Percentiles rank a stretch among this genome's conserved stretches.
These are phyloP conservation scores for Phoenix roebelenii DNA, from an alignment of 176 grass and related monocot species.

Conservation along the genomic window DNA sequence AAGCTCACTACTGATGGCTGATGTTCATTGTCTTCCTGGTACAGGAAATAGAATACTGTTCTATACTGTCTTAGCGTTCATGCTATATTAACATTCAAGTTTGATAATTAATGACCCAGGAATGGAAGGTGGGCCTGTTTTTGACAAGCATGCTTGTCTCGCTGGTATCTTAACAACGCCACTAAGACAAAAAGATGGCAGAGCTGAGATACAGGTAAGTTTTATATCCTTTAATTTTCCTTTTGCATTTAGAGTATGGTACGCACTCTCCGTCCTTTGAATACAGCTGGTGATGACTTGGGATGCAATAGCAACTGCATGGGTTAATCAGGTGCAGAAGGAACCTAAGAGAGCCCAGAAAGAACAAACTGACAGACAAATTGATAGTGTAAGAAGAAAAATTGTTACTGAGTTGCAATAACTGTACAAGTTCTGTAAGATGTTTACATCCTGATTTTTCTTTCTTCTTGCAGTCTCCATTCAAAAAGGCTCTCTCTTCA, in stretches of 20 bases:
- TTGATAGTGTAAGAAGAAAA: slow-evolving; percentile 14
- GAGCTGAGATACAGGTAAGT: slow-evolving; percentile 72
- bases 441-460: slow-evolving; percentile 16
- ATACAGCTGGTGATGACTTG: slow-evolving; percentile 84
- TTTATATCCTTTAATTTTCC: slow-evolving; percentile 9
- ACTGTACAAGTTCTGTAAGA: slow-evolving; percentile 20
- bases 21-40: slow-evolving; percentile 81
- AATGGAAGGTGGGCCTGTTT: slow-evolving; percentile 91
- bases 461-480: slow-evolving; percentile 19
- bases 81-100: slow-evolving; percentile 17
- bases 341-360: slow-evolving; percentile 27
- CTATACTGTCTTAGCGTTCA: not conserved
- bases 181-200: slow-evolving; percentile 62
- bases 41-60: slow-evolving; percentile 17
- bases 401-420: slow-evolving; percentile 16
- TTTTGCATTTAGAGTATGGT: slow-evolving; percentile 11
- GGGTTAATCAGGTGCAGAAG: slow-evolving; percentile 25
- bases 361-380: slow-evolving; percentile 21
- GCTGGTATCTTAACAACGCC: slow-evolving; percentile 69
- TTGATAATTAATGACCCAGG: slow-evolving; percentile 35
- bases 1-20: slow-evolving; percentile 64
- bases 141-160: slow-evolving; percentile 57
- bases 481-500: slow-evolving; percentile 51
- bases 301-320: slow-evolving; percentile 58
- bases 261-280: slow-evolving; percentile 19